Base-by-base conservation (phyloP, 768 basidiomycete genomes). In the Mycena rebaudengoi region DNA sequence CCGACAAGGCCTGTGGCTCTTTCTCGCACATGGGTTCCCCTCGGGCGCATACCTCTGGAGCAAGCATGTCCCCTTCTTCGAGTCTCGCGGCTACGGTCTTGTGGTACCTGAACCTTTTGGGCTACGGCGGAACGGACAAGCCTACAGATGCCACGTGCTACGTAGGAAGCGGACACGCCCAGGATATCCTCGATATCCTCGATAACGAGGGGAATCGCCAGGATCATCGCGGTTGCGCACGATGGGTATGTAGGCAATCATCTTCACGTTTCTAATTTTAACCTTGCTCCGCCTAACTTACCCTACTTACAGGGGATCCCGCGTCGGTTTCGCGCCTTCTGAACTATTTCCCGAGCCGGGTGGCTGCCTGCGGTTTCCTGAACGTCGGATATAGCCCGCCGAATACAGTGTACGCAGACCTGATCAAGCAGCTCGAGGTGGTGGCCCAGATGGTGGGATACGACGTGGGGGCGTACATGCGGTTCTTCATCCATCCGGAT, bases 61-160 rank as follows among this genome's bases (percentile, higher is more conserved):
- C 26, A 69, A 75, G 37, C 79, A 82, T 66, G 73, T 80, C 23
- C 57, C 66, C 7, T 77, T 73, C 59, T 80, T 83, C 70, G 55
- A 69, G 23, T 65, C 62, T 13, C 63, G 71, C 33, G 82, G 82
- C 18, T 84, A 83, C 66, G 77, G 80, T 8, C 64, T 86, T 49
- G 71, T 86, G 43, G 81, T 76, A 1, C 84, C 82, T 1, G 85
- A 86, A n/a, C 68, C 77, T 83, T 77, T 78, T 87, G 26, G 85
- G 85, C 7, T 85, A 83, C 60, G 85, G 84, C 11, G 78, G 77
- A 2, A 84, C 84, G 16, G 76, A 76, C 62, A 83, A 84, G 60
- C 85, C 85, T 1, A 53, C 62, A 1, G 79, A 83, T 50, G 52
- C 70, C 4, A 63, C 55, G 2, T 68, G 70, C 7, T 86, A 85